These are phyloP conservation scores for Trichoderma asperellum DNA, from an alignment of 2,329 filamentous ascomycete genomes.

Conservation along the genomic window DNA sequence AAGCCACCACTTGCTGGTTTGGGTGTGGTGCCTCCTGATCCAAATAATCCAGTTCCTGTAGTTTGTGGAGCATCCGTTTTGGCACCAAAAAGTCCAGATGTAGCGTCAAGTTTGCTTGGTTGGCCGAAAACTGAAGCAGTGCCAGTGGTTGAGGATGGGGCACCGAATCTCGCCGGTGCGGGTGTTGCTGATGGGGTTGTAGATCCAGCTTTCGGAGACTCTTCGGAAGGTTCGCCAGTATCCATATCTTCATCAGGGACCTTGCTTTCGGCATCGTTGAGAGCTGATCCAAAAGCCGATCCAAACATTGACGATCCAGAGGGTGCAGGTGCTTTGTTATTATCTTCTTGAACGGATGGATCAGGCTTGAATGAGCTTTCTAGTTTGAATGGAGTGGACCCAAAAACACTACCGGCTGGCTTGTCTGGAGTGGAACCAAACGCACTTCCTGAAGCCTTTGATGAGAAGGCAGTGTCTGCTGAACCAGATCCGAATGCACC, in stretches of 20 bases:
- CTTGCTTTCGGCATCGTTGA: slow-evolving; percentile 53
- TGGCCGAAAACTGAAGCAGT: slow-evolving; percentile 40
- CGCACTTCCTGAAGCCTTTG: slow-evolving; percentile 44
- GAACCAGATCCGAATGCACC: slow-evolving; percentile 40
- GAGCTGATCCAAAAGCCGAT: slow-evolving; percentile 61
- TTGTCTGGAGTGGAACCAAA: slow-evolving; percentile 62
- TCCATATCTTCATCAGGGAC: slow-evolving; percentile 57
- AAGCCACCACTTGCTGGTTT: slow-evolving; percentile 34
- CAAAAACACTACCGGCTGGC: slow-evolving; percentile 46
- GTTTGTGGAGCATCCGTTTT: slow-evolving; percentile 33
- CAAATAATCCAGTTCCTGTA: slow-evolving; percentile 35
- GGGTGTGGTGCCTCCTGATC: slow-evolving; percentile 29
- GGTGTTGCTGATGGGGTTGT: slow-evolving; percentile 58
- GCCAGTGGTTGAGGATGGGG: slow-evolving; percentile 41
- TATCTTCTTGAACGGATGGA: slow-evolving; percentile 62
- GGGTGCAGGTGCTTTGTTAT: slow-evolving; percentile 51
- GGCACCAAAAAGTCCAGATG: slow-evolving; percentile 39
- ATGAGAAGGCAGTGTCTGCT: slow-evolving; percentile 49
- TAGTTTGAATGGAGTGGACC: slow-evolving; percentile 66
- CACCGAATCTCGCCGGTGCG: slow-evolving; percentile 52
- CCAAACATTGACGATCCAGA: slow-evolving; percentile 60
- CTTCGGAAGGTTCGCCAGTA: slow-evolving; percentile 41
- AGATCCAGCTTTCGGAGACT: slow-evolving; percentile 46
- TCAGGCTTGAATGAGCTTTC: slow-evolving; percentile 70
- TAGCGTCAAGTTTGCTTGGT: slow-evolving; percentile 37